Conservation (phyloP, 345 rosid genomes). For the Noccaea bulbosa region DNA sequence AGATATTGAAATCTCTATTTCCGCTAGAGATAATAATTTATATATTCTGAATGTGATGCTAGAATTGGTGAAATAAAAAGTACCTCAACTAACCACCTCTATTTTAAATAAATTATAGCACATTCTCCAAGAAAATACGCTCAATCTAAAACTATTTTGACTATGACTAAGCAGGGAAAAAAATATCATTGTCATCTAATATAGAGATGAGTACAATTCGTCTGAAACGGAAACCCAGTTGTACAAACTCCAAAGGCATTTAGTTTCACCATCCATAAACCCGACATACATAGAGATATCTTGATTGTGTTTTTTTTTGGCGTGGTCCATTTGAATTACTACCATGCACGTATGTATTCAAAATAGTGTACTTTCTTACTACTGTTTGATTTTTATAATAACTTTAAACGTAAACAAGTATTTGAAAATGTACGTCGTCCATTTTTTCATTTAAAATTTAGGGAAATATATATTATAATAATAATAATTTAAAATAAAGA, state of each 20-base stretch:
- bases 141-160: background rate
- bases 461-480: background rate
- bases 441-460: background rate
- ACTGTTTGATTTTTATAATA: background rate
- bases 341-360: background rate
- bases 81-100: constrained; percentile 3
- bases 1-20: background rate
- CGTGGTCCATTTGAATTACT: constrained; percentile 8
- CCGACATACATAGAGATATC: constrained; percentile 1
- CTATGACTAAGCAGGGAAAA: constrained; percentile 6
- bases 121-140: constrained; percentile 20
- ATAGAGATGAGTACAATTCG: background rate
- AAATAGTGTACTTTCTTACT: background rate
- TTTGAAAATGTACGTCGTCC: background rate
- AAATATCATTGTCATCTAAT: constrained; percentile 3
- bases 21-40: background rate
- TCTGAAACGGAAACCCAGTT: constrained; percentile 6
- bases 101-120: background rate
- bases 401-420: background rate
- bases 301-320: background rate
- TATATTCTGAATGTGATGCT: background rate
- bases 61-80: background rate
- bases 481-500: no score
- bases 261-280: constrained; percentile 28
- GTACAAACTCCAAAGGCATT: constrained; percentile 23